These are phyloP conservation scores for Xylariaceae sp. DNA, from an alignment of 2,329 filamentous ascomycete species.

Conservation along the genomic window DNA sequence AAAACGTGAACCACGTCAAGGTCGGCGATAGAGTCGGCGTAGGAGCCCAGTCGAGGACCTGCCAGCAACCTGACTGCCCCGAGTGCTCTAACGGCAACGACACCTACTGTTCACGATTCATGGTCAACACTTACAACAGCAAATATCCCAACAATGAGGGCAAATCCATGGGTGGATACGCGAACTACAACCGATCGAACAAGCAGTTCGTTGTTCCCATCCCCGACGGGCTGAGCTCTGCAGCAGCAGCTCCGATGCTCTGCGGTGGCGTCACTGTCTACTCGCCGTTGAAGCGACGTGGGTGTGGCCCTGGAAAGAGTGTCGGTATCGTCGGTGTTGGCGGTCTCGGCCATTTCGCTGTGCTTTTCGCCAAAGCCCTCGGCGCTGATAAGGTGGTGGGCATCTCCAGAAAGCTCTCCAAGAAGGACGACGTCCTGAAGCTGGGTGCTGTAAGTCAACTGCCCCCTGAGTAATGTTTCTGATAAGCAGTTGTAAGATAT, in stretches of 20 bases:
- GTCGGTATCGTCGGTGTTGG: conserved; percentile 68
- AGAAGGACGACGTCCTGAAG: conserved; percentile 52
- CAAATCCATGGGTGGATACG: conserved; percentile 57
- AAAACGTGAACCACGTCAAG: conserved; percentile 48
- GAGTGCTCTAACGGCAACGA: conserved; percentile 40
- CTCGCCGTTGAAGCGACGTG: conserved; percentile 58
- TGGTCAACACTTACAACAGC: conserved; percentile 51
- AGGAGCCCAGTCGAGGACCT: conserved; percentile 57
- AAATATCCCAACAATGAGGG: conserved; percentile 47
- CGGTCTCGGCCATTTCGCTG: conserved; percentile 65
- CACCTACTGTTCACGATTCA: conserved; percentile 37
- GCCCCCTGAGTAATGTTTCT: neutral
- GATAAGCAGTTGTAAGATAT: too few relatives aligned
- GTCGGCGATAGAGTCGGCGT: conserved; percentile 39
- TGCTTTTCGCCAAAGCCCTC: conserved; percentile 65
- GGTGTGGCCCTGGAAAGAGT: conserved; percentile 62
- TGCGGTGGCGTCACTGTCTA: conserved; percentile 68
- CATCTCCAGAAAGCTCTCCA: conserved; percentile 51
- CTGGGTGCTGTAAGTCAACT: conserved; percentile 44
- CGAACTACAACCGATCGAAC: conserved; percentile 32
- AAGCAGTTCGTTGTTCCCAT: conserved; percentile 47
- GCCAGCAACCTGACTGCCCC: conserved; percentile 41
- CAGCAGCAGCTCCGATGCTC: conserved; percentile 57
- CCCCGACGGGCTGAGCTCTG: conserved; percentile 38
- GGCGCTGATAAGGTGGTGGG: conserved; percentile 58